phyloP scores from a whole-genome alignment of 2,329 filamentous ascomycete genomes.

The Penicillium sp. region DNA sequence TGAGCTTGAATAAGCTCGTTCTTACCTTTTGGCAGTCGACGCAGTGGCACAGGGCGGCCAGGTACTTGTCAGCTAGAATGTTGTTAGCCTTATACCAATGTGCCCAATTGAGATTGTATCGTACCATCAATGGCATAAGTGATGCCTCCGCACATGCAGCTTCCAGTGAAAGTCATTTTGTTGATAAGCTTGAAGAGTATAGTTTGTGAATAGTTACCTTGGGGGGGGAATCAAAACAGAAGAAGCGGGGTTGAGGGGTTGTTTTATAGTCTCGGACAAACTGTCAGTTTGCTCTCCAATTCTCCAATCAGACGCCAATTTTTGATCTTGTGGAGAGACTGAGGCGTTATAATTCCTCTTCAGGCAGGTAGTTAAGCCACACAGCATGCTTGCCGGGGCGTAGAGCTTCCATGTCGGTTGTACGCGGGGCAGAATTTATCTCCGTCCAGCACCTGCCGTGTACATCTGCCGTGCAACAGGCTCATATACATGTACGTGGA shows the following conservation, averaged over 20 bases:
- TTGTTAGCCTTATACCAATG: neutral
- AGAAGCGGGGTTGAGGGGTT: neutral
- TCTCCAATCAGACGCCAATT: conserved; percentile 8
- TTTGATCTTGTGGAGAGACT: neutral
- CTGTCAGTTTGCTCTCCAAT: conserved; percentile 7
- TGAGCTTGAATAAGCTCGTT: neutral
- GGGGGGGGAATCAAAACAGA: conserved; percentile 18
- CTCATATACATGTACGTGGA: neutral
- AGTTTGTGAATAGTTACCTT: conserved; percentile 17
- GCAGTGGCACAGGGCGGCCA: conserved; percentile 53
- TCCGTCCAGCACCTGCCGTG: neutral
- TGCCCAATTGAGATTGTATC: neutral
- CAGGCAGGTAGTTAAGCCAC: too few species aligned
- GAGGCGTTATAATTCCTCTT: neutral
- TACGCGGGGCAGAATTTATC: too few species aligned
- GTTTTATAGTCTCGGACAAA: conserved; percentile 6
- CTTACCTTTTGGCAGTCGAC: conserved; percentile 53
- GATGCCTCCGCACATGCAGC: conserved; percentile 36
- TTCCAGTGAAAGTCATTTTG: conserved; percentile 31
- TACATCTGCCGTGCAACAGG: neutral
- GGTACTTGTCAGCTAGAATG: conserved; percentile 39
- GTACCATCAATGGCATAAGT: conserved; percentile 30
- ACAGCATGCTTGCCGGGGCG: too few species aligned
- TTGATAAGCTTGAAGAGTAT: conserved; percentile 3
- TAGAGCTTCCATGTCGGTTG: too few species aligned